Conservation (phyloP, 805 yeast species). For the Teunomyces barrocoloradensis region DNA sequence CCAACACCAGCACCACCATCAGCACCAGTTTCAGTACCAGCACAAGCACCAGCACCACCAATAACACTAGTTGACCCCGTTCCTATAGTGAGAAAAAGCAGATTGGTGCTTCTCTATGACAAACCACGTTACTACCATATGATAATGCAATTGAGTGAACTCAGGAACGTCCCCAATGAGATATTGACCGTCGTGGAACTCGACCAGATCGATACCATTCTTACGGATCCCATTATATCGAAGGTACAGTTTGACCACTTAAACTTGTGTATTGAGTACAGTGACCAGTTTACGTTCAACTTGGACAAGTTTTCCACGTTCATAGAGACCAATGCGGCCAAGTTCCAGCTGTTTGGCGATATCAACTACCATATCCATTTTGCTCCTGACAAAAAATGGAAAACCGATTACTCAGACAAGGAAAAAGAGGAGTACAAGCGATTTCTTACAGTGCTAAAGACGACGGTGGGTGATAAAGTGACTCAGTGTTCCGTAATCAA, state of each 20-base stretch:
- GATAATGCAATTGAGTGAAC: constrained; percentile 22
- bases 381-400: constrained; percentile 30
- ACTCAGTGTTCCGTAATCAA: constrained; percentile 38
- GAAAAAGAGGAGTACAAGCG: constrained; percentile 24
- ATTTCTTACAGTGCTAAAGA: constrained; percentile 22
- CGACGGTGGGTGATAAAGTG: constrained; percentile 26
- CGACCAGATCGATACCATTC: constrained; percentile 15
- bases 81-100: constrained; percentile 6
- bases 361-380: constrained; percentile 37
- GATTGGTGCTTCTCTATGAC: constrained; percentile 23
- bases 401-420: constrained; percentile 20
- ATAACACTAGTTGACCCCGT: background rate
- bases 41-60: background rate
- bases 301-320: constrained; percentile 20
- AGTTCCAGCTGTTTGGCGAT: constrained; percentile 17
- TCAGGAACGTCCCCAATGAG: constrained; percentile 16
- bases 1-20: background rate
- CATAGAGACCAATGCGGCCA: constrained; percentile 14
- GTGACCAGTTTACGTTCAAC: constrained; percentile 25
- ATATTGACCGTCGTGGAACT: constrained; percentile 17
- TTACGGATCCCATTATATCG: constrained; percentile 10
- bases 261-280: constrained; percentile 33
- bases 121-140: constrained; percentile 27
- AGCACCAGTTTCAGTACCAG: background rate
- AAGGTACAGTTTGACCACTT: constrained; percentile 17